A percentile compares a stretch with the other conserved stretches of the same genome.
Evolutionary conservation across 2,329 filamentous ascomycete genomes (phyloP).

Genomic region (Cladophialophora exuberans): DNA sequence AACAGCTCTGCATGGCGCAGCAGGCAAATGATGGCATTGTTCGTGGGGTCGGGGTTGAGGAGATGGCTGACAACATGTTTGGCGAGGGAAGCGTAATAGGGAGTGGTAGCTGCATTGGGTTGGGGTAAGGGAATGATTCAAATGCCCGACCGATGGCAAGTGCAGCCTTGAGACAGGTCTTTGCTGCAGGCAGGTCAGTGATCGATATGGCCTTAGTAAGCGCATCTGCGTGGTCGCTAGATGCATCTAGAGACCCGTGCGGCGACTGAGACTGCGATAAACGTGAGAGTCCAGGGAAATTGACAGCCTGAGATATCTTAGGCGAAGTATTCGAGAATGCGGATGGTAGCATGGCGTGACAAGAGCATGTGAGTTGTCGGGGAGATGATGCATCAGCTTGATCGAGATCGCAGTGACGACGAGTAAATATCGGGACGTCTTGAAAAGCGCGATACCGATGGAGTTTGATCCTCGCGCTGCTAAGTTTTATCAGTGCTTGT

Average conservation of each 20-base stretch:
- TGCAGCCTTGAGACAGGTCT: conserved; percentile 14
- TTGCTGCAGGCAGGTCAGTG: conserved; percentile 7
- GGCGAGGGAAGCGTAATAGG: neutral
- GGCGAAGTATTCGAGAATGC: conserved; percentile 5
- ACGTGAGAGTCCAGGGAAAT: neutral
- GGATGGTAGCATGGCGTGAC: neutral
- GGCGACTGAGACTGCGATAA: neutral
- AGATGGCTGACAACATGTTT: conserved; percentile 1
- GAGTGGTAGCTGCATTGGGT: conserved; percentile 7
- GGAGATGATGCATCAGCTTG: neutral
- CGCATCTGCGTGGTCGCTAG: neutral
- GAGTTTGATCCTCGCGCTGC: conserved; percentile 19
- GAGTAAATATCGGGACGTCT: conserved; percentile 12
- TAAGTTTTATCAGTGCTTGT: conserved; percentile 18
- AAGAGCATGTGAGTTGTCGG: conserved; percentile 1
- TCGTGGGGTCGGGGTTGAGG: conserved; percentile 1
- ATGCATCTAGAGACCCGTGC: neutral
- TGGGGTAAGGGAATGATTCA: conserved; percentile 14
- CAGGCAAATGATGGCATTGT: conserved; percentile 19
- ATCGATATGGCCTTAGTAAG: neutral
- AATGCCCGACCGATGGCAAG: conserved; percentile 12
- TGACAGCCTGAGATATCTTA: neutral
- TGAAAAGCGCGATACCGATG: conserved; percentile 18
- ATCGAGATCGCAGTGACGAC: conserved; percentile 16
- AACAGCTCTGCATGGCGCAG: conserved; percentile 18